Evolutionary conservation across 2,329 filamentous ascomycete genomes (phyloP).

Genomic region (Trichoderma sp.): DNA sequence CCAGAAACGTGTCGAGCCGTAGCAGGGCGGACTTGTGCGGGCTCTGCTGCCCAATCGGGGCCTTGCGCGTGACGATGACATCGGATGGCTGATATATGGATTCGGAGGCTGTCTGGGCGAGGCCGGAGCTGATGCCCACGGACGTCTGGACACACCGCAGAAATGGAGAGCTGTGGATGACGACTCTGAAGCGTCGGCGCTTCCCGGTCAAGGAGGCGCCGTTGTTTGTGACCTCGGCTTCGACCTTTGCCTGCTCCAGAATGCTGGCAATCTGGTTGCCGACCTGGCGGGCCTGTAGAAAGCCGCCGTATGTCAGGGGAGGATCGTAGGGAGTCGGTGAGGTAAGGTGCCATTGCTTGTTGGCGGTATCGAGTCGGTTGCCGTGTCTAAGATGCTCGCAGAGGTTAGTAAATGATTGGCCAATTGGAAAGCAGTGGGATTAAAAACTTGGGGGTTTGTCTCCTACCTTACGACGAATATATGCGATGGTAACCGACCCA

Average conservation of each 20-base stretch:
- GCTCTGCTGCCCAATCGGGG: constrained; percentile 27
- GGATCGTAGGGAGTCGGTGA: constrained; percentile 95
- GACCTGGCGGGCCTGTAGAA: constrained; percentile 79
- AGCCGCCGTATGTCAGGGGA: constrained; percentile 90
- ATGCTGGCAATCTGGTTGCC: constrained; percentile 81
- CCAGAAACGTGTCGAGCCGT: constrained; percentile 86
- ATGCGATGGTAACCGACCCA: constrained; percentile 41
- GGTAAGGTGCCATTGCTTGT: constrained; percentile 91
- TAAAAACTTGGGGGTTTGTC: neutral
- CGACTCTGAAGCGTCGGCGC: constrained; percentile 67
- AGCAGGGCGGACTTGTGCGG: constrained; percentile 59
- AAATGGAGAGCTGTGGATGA: constrained; percentile 93
- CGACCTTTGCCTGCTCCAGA: constrained; percentile 50
- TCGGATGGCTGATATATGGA: constrained; percentile 35
- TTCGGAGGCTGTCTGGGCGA: constrained; percentile 55
- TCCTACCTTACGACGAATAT: constrained; percentile 44
- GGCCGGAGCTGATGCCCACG: constrained; percentile 79
- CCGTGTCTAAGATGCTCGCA: constrained; percentile 64
- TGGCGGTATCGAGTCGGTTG: constrained; percentile 87
- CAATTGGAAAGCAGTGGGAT: neutral
- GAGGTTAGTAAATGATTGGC: neutral
- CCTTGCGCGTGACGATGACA: constrained; percentile 34
- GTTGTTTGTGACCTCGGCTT: constrained; percentile 36
- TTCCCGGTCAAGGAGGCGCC: constrained; percentile 29
- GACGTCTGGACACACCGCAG: constrained; percentile 90